Evolutionary conservation across 768 basidiomycete species (phyloP).

Genomic region (Chiua virens): DNA sequence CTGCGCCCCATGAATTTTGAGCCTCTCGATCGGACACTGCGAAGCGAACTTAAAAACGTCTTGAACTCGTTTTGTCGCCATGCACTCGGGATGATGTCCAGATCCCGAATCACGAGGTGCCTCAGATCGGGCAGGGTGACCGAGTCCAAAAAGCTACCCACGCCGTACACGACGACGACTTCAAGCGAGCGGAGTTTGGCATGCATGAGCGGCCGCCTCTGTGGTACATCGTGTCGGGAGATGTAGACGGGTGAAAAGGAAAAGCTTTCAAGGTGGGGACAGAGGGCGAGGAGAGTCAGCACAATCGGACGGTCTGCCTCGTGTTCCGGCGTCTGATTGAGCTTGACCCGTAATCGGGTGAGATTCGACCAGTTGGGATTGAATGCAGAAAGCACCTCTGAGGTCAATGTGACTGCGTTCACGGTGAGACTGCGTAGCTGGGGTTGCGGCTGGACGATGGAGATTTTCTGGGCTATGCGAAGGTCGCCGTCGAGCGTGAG

Average conservation of each 20-base stretch:
- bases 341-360: constrained; percentile 7
- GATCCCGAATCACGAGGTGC: constrained; percentile 7
- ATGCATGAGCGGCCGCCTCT: constrained; percentile 10
- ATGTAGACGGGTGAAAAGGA: constrained; percentile 6
- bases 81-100: constrained; percentile 15
- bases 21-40: constrained; percentile 19
- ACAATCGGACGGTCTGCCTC: not conserved
- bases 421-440: constrained; percentile 17
- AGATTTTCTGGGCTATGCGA: constrained; percentile 1
- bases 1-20: constrained; percentile 11
- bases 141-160: constrained; percentile 5
- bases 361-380: constrained; percentile 18
- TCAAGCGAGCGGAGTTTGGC: constrained; percentile 9
- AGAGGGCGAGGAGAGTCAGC: constrained; percentile 16
- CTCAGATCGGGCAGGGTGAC: constrained; percentile 16
- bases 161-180: constrained; percentile 5
- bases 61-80: constrained; percentile 16
- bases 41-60: constrained; percentile 21
- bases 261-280: constrained; percentile 18
- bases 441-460: constrained; percentile 3
- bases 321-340: not conserved
- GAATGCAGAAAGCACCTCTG: constrained; percentile 6
- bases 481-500: constrained; percentile 14
- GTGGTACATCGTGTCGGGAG: not conserved
- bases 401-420: not conserved